These are phyloP conservation scores for Chrysanthemum makinoi DNA, from an alignment of 129 eudicot genomes.

Conservation along the genomic window DNA sequence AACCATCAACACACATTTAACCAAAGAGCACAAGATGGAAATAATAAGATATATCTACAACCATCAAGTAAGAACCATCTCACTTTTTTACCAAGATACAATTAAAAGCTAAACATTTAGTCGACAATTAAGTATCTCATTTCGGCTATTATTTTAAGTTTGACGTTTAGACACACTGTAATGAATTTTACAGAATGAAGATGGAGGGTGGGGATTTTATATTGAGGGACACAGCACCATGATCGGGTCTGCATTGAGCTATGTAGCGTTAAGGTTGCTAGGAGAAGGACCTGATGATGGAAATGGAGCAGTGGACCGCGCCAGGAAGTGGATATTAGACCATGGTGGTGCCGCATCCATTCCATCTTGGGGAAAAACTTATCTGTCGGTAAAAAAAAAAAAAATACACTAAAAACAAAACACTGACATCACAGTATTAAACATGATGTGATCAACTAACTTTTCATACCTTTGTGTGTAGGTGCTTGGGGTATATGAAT, in stretches of 20 bases:
- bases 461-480: neutral
- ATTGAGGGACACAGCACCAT: conserved; percentile 56
- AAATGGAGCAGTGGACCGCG: conserved; percentile 36
- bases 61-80: conserved; percentile 41
- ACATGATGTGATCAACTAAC: neutral
- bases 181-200: conserved; percentile 36
- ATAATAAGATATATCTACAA: conserved; percentile 54
- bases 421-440: too few species aligned
- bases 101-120: too few species aligned
- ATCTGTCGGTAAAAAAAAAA: conserved; percentile 41
- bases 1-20: conserved; percentile 33
- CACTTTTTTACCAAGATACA: neutral
- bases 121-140: neutral
- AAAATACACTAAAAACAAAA: too few species aligned
- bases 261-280: conserved; percentile 40
- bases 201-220: conserved; percentile 71
- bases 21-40: conserved; percentile 46
- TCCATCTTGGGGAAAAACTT: conserved; percentile 66
- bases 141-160: neutral
- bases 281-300: conserved; percentile 51
- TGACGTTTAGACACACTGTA: neutral
- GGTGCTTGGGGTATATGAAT: conserved; percentile 68
- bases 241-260: conserved; percentile 56
- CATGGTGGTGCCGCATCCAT: conserved; percentile 62
- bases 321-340: conserved; percentile 57